A percentile compares a stretch with the other conserved stretches of the same genome.
phyloP scores from a whole-genome alignment of 331 rosid species.

The Rhamnella rubrinervis region DNA sequence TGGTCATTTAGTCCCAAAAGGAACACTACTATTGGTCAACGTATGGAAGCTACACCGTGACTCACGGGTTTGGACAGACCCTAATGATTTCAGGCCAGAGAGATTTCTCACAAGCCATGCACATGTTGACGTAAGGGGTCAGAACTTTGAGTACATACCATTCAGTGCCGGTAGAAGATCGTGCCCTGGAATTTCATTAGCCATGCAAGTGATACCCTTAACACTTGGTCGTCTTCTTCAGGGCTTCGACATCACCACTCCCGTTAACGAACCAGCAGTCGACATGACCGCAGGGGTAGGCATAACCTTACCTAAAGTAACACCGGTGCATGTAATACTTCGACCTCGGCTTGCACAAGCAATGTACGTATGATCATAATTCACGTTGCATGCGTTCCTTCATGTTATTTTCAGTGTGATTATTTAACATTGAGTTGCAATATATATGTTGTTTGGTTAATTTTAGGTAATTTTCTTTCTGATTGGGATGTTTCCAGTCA shows the following conservation, averaged over 20 bases:
- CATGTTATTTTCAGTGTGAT: too few species aligned
- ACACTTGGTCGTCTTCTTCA: constrained; percentile 48
- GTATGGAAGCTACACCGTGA: constrained; percentile 51
- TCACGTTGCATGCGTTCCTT: too few species aligned
- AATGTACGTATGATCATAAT: constrained; percentile 18
- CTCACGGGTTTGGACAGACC: constrained; percentile 42
- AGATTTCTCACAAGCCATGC: constrained; percentile 31
- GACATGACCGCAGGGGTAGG: constrained; percentile 50
- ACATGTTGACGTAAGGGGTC: constrained; percentile 10
- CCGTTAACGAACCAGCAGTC: constrained; percentile 14
- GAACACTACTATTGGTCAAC: constrained; percentile 45
- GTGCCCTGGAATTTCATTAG: constrained; percentile 40
- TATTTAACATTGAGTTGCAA: too few species aligned
- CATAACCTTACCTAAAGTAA: constrained; percentile 37
- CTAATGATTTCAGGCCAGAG: constrained; percentile 43
- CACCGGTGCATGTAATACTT: constrained; percentile 20
- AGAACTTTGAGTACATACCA: constrained; percentile 35
- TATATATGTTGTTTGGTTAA: too few species aligned
- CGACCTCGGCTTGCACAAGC: constrained; percentile 36
- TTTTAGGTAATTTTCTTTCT: too few species aligned
- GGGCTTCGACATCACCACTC: constrained; percentile 39
- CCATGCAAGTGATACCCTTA: constrained; percentile 36
- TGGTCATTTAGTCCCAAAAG: constrained; percentile 35
- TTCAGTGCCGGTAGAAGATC: constrained; percentile 54
- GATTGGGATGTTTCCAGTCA: too few species aligned